phyloP scores from a whole-genome alignment of 768 basidiomycete species.

The Termitomyces bulborhizus region DNA sequence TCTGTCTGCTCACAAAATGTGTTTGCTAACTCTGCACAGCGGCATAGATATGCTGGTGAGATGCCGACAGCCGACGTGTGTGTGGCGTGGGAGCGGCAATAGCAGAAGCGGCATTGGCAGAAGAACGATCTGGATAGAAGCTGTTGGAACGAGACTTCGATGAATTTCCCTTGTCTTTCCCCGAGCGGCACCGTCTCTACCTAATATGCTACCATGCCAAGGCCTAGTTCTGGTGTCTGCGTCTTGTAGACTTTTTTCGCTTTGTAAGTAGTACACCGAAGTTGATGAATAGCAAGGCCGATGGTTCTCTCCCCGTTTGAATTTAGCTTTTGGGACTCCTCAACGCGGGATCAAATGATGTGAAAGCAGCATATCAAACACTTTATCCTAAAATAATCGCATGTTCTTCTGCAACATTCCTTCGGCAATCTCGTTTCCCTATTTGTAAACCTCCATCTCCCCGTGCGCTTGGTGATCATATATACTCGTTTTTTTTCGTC shows the following conservation, averaged over 20 bases:
- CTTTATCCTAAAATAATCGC: slow-evolving; percentile 9
- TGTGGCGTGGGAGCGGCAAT: slow-evolving; percentile 13
- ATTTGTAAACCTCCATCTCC: neutral
- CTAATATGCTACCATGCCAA: slow-evolving; percentile 3
- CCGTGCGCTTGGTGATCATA: neutral
- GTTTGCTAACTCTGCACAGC: neutral
- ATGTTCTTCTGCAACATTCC: slow-evolving; percentile 11
- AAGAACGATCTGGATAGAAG: slow-evolving; percentile 8
- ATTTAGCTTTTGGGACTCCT: slow-evolving; percentile 9
- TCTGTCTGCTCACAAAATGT: neutral
- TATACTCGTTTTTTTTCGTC: neutral
- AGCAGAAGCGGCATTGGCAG: slow-evolving; percentile 8
- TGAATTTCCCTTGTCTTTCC: slow-evolving; percentile 21
- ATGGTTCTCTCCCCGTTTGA: slow-evolving; percentile 4
- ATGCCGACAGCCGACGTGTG: slow-evolving; percentile 1
- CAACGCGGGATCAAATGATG: slow-evolving; percentile 12
- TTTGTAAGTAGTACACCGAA: neutral
- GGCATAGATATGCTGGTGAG: neutral
- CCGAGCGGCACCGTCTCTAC: slow-evolving; percentile 16
- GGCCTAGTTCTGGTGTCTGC: slow-evolving; percentile 8
- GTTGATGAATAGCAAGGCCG: slow-evolving; percentile 6
- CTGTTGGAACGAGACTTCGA: slow-evolving; percentile 13
- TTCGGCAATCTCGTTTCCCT: slow-evolving; percentile 9
- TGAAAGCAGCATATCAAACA: slow-evolving; percentile 16
- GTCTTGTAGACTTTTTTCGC: slow-evolving; percentile 4